These are phyloP conservation scores for Rachicladosporium sp. DNA, from an alignment of 2,329 filamentous ascomycete species.

Conservation along the genomic window DNA sequence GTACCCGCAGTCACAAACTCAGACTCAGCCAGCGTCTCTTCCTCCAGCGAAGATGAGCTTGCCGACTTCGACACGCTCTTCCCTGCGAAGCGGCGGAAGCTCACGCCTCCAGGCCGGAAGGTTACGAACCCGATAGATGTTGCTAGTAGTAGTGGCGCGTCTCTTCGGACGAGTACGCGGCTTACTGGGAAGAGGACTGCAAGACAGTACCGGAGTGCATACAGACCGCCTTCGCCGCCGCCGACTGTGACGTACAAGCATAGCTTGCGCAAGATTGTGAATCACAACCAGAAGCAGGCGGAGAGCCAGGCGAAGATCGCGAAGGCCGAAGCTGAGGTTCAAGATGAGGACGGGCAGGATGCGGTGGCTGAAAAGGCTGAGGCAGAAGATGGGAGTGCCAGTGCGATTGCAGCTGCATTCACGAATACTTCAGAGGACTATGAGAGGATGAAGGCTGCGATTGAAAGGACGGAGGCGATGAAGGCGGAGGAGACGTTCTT, in stretches of 20 bases:
- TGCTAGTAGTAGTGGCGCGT: too few species aligned
- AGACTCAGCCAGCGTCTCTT: conserved; percentile 20
- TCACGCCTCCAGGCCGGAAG: conserved; percentile 11
- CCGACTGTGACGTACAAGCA: conserved; percentile 16
- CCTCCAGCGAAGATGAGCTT: conserved; percentile 17
- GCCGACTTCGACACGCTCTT: conserved; percentile 21
- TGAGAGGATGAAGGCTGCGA: conserved; percentile 43
- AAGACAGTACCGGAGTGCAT: conserved; percentile 5
- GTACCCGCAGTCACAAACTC: conserved; percentile 38
- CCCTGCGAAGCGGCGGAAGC: conserved; percentile 17
- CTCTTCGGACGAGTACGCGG: conserved; percentile 1
- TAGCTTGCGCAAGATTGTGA: conserved; percentile 17
- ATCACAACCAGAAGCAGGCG: conserved; percentile 15
- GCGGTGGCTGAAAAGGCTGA: conserved; percentile 7
- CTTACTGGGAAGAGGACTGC: conserved; percentile 3
- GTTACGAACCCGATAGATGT: too few species aligned
- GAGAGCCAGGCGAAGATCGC: conserved; percentile 14
- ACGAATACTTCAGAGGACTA: conserved; percentile 28
- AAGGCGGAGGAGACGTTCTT: conserved; percentile 41
- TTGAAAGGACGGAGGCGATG: conserved; percentile 49
- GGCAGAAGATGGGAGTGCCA: conserved; percentile 7
- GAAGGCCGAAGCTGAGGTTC: conserved; percentile 12
- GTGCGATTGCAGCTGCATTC: conserved; percentile 29
- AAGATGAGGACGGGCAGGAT: conserved; percentile 7
- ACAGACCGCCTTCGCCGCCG: conserved; percentile 8